phyloP scores from a whole-genome alignment of 176 grass and related monocot genomes.

The Phoenix dactylifera region DNA sequence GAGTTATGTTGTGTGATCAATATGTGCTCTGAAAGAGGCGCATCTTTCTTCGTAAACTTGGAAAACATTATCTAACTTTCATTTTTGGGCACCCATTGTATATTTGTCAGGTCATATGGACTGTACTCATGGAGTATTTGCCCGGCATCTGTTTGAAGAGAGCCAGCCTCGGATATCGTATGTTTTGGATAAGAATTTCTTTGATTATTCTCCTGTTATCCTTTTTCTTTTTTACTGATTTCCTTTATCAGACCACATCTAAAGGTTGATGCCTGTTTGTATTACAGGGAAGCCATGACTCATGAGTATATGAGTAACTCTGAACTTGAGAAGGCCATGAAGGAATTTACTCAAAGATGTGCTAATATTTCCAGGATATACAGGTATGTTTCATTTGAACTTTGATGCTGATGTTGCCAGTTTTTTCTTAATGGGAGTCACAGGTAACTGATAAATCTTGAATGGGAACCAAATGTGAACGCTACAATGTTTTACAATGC shows the following conservation, averaged over 20 bases:
- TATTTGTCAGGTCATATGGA: not conserved
- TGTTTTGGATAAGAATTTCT: slow-evolving; percentile 13
- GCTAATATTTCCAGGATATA: slow-evolving; percentile 74
- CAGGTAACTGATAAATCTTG: too few species aligned
- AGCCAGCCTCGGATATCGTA: slow-evolving; percentile 42
- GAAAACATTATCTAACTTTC: too few species aligned
- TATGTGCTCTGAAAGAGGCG: too few species aligned
- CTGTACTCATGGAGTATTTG: slow-evolving; percentile 11
- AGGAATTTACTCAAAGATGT: slow-evolving; percentile 50
- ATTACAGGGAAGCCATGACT: slow-evolving; percentile 52
- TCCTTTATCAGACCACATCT: not conserved
- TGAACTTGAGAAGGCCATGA: slow-evolving; percentile 53
- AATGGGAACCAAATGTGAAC: too few species aligned
- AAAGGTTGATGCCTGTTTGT: slow-evolving; percentile 3
- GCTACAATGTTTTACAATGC: too few species aligned
- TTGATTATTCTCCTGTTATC: not conserved
- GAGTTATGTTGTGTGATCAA: too few species aligned
- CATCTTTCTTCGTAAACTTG: too few species aligned
- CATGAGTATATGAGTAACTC: slow-evolving; percentile 63
- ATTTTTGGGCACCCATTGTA: not conserved
- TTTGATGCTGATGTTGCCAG: not conserved
- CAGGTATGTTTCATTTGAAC: slow-evolving; percentile 49
- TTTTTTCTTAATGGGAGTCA: not conserved
- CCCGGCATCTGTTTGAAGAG: slow-evolving; percentile 35
- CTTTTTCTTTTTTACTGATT: not conserved